phyloP scores from a whole-genome alignment of 345 rosid species.

The Eucalyptus brandiana region DNA sequence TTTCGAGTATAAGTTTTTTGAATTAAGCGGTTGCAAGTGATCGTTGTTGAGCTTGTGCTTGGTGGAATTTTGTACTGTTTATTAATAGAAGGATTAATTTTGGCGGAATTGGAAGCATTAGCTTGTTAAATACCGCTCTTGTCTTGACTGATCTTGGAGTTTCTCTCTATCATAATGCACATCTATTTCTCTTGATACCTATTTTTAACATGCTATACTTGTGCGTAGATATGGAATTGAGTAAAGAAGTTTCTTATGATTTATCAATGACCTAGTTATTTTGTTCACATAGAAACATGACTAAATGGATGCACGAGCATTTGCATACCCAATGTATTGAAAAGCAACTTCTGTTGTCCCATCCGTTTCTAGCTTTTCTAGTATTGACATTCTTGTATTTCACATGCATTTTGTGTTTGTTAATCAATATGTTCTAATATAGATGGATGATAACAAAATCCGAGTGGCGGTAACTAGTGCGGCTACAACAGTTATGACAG shows the following conservation, averaged over 20 bases:
- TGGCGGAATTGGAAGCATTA: not conserved
- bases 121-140: not conserved
- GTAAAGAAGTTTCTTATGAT: too few species aligned
- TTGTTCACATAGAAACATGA: too few species aligned
- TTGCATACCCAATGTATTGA: too few species aligned
- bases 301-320: too few species aligned
- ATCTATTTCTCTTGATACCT: not conserved
- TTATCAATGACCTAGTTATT: too few species aligned
- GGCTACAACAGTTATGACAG: accelerated
- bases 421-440: not conserved
- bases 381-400: too few species aligned
- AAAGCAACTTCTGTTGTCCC: too few species aligned
- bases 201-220: too few species aligned
- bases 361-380: too few species aligned
- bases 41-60: not conserved
- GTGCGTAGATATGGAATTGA: too few species aligned
- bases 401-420: too few species aligned
- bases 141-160: not conserved
- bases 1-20: too few species aligned
- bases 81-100: not conserved
- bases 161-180: not conserved
- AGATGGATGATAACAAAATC: not conserved
- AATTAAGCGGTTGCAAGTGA: not conserved
- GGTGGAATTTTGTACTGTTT: not conserved
- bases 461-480: accelerated